Conservation (phyloP, 345 rosid species). For the Angophora floribunda region DNA sequence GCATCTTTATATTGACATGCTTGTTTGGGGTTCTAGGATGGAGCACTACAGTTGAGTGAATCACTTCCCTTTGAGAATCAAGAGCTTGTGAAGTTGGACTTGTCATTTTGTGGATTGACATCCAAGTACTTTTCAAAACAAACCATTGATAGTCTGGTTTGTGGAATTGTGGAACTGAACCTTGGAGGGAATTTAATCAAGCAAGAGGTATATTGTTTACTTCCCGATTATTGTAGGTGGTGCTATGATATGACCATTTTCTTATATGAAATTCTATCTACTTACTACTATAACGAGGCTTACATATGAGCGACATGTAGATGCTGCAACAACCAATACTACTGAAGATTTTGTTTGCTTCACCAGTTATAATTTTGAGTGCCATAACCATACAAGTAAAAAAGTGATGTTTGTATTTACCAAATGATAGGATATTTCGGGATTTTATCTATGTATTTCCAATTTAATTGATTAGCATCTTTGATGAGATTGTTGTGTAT, state of each 20-base stretch:
- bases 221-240: not conserved
- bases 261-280: not conserved
- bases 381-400: not conserved
- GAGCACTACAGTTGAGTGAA: conserved; percentile 46
- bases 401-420: not conserved
- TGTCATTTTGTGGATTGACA: conserved; percentile 60
- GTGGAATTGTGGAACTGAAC: conserved; percentile 56
- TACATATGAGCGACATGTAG: not conserved
- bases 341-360: not conserved
- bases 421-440: not conserved
- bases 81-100: conserved; percentile 67
- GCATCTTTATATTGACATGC: not conserved
- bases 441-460: not conserved
- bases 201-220: conserved; percentile 40
- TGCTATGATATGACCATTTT: not conserved
- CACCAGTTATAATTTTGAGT: not conserved
- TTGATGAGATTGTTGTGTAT: not conserved
- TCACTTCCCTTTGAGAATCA: conserved; percentile 36
- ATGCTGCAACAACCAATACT: not conserved
- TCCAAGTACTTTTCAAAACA: conserved; percentile 32
- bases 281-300: not conserved
- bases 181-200: conserved; percentile 64
- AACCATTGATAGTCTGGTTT: conserved; percentile 15
- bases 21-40: conserved; percentile 40
- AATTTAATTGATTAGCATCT: not conserved